phyloP scores from a whole-genome alignment of 1,284 basidiomycete genomes.

The Pisolithus thermaeus region DNA sequence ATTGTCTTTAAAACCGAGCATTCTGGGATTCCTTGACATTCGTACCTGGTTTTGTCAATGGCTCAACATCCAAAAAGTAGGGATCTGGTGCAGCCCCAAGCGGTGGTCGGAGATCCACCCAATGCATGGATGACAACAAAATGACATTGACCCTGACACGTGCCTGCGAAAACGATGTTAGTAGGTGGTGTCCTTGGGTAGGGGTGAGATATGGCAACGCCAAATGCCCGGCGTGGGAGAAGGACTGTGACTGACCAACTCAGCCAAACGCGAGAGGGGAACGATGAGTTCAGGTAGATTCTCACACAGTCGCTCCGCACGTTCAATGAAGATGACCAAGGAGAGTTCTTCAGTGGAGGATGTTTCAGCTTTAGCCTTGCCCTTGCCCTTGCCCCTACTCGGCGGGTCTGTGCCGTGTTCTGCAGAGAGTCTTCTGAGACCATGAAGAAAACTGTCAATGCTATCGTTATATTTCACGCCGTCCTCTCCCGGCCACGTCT shows the following conservation, averaged over 20 bases:
- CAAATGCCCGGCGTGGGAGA: background rate
- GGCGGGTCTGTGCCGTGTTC: conserved; percentile 27
- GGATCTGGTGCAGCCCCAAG: conserved; percentile 73
- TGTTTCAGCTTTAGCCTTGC: conserved; percentile 27
- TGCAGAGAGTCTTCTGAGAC: conserved; percentile 33
- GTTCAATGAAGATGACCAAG: conserved; percentile 62
- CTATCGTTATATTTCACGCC: conserved; percentile 47
- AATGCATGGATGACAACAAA: conserved; percentile 62
- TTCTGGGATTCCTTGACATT: conserved; percentile 1
- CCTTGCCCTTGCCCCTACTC: conserved; percentile 21
- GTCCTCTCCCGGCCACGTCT: conserved; percentile 44
- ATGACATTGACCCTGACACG: conserved; percentile 49
- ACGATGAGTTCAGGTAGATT: conserved; percentile 61
- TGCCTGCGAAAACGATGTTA: conserved; percentile 27
- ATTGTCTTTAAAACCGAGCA: conserved; percentile 1
- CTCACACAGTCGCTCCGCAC: conserved; percentile 62
- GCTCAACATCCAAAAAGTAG: conserved; percentile 59
- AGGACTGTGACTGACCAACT: conserved; percentile 52
- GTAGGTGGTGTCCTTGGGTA: conserved; percentile 2
- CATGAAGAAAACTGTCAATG: conserved; percentile 65
- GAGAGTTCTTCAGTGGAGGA: conserved; percentile 20
- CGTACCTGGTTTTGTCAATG: conserved; percentile 58
- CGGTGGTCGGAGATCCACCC: conserved; percentile 70
- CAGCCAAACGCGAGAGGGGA: conserved; percentile 65
- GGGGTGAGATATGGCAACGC: conserved; percentile 1